phyloP scores from a whole-genome alignment of 1,139 yeast species.

The Protomyces macrosporus region DNA sequence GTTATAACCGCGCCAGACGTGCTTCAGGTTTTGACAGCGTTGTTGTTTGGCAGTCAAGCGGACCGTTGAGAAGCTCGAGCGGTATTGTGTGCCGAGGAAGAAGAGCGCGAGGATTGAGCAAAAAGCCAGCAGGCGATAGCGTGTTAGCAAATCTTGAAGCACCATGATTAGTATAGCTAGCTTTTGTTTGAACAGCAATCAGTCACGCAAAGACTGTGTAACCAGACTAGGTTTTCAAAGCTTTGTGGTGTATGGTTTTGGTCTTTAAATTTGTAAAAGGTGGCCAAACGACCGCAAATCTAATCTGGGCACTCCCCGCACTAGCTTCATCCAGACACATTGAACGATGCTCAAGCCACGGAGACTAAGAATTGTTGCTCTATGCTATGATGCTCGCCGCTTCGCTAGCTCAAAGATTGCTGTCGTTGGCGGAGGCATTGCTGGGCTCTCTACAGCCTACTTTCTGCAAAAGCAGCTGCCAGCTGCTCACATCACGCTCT shows the following conservation, averaged over 20 bases:
- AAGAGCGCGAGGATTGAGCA: background rate
- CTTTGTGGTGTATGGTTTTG: too few species aligned
- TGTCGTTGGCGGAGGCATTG: constrained; percentile 68
- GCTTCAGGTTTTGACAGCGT: background rate
- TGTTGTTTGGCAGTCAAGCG: constrained; percentile 5
- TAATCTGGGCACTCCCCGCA: background rate
- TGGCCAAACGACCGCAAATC: background rate
- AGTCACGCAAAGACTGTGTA: too few species aligned
- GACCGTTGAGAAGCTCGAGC: background rate
- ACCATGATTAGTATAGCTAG: background rate
- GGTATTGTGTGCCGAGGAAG: background rate
- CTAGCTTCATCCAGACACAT: too few species aligned
- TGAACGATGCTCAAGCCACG: background rate
- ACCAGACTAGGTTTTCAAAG: too few species aligned
- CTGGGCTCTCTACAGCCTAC: constrained; percentile 76
- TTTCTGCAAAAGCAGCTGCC: constrained; percentile 59
- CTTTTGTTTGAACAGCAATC: too few species aligned
- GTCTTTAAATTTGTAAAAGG: too few species aligned
- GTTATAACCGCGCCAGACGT: constrained; percentile 20
- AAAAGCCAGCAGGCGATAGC: background rate
- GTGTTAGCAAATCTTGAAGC: background rate
- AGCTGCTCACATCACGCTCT: constrained; percentile 58
- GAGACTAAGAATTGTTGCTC: background rate
- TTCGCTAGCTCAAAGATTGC: constrained; percentile 10
- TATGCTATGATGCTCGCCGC: background rate